These are phyloP conservation scores for Talaromyces pinophilus DNA, from an alignment of 2,329 filamentous ascomycete species.

Conservation along the genomic window DNA sequence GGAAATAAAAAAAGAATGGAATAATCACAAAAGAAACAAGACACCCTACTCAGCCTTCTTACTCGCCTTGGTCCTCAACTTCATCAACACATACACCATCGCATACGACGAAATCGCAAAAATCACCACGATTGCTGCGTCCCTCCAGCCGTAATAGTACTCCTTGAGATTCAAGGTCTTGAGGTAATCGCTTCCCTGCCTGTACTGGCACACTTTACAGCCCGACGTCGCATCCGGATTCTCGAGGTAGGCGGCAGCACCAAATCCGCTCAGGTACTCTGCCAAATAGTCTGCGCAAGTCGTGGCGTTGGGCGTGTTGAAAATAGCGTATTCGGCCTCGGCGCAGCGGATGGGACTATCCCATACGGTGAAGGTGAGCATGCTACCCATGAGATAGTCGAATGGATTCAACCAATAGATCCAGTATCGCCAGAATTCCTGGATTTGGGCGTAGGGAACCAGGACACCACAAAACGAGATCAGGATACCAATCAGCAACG, in stretches of 20 bases:
- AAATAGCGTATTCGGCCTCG: slow-evolving; percentile 52
- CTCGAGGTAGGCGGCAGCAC: slow-evolving; percentile 53
- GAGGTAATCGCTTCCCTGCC: slow-evolving; percentile 61
- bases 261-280: slow-evolving; percentile 52
- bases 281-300: slow-evolving; percentile 62
- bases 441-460: slow-evolving; percentile 62
- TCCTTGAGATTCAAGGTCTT: slow-evolving; percentile 59
- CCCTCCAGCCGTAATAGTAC: slow-evolving; percentile 67
- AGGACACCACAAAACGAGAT: slow-evolving; percentile 71
- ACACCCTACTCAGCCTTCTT: slow-evolving; percentile 37
- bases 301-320: slow-evolving; percentile 42
- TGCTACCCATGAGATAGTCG: slow-evolving; percentile 61
- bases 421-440: slow-evolving; percentile 71
- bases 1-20: slow-evolving; percentile 3
- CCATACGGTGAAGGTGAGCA: slow-evolving; percentile 57
- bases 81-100: slow-evolving; percentile 48
- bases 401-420: slow-evolving; percentile 62
- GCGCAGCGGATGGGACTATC: slow-evolving; percentile 51
- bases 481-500: slow-evolving; percentile 73
- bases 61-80: slow-evolving; percentile 39
- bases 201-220: slow-evolving; percentile 65
- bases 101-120: slow-evolving; percentile 59
- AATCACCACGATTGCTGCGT: slow-evolving; percentile 61
- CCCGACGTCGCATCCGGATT: slow-evolving; percentile 60
- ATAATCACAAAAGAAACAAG: slow-evolving; percentile 11